phyloP scores from a whole-genome alignment of 345 rosid species.

The Lepidium aucheri region DNA sequence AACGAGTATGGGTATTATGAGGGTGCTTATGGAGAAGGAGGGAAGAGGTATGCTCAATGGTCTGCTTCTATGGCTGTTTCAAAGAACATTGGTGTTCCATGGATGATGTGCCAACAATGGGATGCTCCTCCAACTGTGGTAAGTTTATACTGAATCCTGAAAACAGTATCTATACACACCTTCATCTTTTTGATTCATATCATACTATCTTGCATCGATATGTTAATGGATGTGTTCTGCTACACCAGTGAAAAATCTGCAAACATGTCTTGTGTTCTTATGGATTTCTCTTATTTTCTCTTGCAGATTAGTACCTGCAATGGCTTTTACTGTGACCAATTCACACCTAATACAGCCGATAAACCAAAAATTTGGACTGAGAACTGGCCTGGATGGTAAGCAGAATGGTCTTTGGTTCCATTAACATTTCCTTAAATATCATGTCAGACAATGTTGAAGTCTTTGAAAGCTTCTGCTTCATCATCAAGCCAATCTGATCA shows the following conservation, averaged over 20 bases:
- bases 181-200: not conserved
- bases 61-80: constrained; percentile 89
- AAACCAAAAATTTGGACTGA: constrained; percentile 99
- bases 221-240: not conserved
- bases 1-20: constrained; percentile 80
- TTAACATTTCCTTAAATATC: constrained; percentile 33
- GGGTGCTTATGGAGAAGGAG: constrained; percentile 58
- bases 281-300: not conserved
- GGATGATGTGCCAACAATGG: constrained; percentile 89
- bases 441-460: constrained; percentile 39
- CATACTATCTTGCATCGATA: not conserved
- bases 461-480: constrained; percentile 3
- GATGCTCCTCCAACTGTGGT: constrained; percentile 82
- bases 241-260: not conserved
- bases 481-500: not conserved
- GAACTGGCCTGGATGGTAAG: constrained; percentile 99
- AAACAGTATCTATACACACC: not conserved
- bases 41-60: constrained; percentile 70
- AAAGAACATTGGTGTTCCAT: constrained; percentile 80
- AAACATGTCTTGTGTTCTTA: not conserved
- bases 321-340: constrained; percentile 78
- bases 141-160: constrained; percentile 6
- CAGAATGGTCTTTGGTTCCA: not conserved
- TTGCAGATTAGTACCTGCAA: constrained; percentile 78
- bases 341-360: constrained; percentile 62